phyloP scores from a whole-genome alignment of 306 rosid genomes.

The Dryas alaskensis region DNA sequence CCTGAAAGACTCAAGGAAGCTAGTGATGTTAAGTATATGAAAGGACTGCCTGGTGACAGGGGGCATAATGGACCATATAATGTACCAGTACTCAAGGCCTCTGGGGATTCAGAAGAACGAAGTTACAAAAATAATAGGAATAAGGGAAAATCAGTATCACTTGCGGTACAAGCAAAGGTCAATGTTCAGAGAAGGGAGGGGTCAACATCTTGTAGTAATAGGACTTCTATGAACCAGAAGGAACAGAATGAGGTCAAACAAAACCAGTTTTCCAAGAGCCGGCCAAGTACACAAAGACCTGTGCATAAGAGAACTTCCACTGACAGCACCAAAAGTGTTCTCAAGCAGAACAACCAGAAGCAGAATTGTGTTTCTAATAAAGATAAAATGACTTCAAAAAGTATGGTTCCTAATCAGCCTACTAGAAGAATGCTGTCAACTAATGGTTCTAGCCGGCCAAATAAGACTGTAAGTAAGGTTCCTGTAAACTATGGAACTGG shows the following conservation, averaged over 20 bases:
- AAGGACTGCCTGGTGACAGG: constrained; percentile 37
- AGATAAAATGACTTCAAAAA: constrained; percentile 47
- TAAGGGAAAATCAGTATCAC: constrained; percentile 57
- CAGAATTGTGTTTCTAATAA: constrained; percentile 56
- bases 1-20: constrained; percentile 33
- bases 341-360: constrained; percentile 74
- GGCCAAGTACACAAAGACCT: constrained; percentile 35
- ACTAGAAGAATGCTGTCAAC: constrained; percentile 38
- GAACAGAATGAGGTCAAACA: constrained; percentile 49
- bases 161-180: constrained; percentile 42
- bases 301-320: constrained; percentile 48
- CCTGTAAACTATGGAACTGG: constrained; percentile 40
- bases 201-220: constrained; percentile 36
- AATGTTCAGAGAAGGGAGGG: constrained; percentile 46
- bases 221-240: constrained; percentile 40
- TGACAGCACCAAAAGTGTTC: constrained; percentile 40
- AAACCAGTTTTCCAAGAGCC: constrained; percentile 47
- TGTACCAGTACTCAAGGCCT: constrained; percentile 38
- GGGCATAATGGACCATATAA: constrained; percentile 40
- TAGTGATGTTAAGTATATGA: constrained; percentile 28
- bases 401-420: constrained; percentile 37
- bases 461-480: constrained; percentile 44
- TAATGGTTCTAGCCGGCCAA: constrained; percentile 37
- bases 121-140: constrained; percentile 33
- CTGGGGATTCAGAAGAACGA: constrained; percentile 39